Percentiles rank a stretch among this genome's conserved stretches.
phyloP scores from a whole-genome alignment of 2,329 filamentous ascomycete species.

The Fusarium subtropicale region DNA sequence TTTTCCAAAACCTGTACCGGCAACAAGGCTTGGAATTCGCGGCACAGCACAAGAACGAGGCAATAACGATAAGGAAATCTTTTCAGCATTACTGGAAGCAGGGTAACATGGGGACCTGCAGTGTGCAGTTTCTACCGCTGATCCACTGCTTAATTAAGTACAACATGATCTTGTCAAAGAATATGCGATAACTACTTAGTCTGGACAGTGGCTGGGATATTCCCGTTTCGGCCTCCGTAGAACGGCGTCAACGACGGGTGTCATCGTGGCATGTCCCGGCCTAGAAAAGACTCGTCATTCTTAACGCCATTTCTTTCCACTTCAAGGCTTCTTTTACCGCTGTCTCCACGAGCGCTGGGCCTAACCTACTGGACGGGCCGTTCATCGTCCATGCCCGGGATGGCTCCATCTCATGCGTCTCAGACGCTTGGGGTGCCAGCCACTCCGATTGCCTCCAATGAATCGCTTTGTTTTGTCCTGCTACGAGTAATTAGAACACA shows the following conservation, averaged over 20 bases:
- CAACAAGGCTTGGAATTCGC: conserved; percentile 14
- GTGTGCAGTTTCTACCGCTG: conserved; percentile 32
- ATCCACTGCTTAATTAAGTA: conserved; percentile 5
- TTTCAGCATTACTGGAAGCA: conserved; percentile 9
- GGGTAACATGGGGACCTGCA: conserved; percentile 22
- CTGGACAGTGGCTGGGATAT: conserved; percentile 36
- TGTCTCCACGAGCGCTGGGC: conserved; percentile 12
- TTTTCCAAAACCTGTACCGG: conserved; percentile 6
- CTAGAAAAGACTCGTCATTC: conserved; percentile 33
- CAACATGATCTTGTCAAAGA: conserved; percentile 18
- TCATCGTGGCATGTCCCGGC: conserved; percentile 24
- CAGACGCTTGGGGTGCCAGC: conserved; percentile 13
- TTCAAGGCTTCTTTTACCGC: conserved; percentile 22
- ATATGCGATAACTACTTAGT: conserved; percentile 1
- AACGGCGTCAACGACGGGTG: conserved; percentile 23
- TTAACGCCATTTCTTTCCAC: conserved; percentile 34
- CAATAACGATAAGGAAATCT: conserved; percentile 10
- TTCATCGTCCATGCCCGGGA: conserved; percentile 9
- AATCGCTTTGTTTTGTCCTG: conserved; percentile 32
- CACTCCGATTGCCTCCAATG: conserved; percentile 12
- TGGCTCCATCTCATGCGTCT: conserved; percentile 14
- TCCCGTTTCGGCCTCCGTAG: conserved; percentile 25
- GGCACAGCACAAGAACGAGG: conserved; percentile 4
- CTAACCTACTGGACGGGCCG: background rate
- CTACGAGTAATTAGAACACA: background rate